Base-by-base conservation (phyloP, 805 yeast genomes). In the Candida germanica region DNA sequence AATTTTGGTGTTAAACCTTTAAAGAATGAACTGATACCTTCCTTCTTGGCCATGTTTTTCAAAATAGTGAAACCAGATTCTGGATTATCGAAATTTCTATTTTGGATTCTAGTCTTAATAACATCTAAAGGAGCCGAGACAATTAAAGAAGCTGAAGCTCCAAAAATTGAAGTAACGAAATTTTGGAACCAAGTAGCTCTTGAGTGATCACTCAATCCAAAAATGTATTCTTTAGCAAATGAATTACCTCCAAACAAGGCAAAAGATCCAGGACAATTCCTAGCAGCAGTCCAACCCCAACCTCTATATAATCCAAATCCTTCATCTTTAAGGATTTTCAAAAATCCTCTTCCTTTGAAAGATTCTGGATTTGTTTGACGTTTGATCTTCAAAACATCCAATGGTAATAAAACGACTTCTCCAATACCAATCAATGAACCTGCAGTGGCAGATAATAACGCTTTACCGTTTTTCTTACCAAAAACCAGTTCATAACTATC, bases 331-430 rank as follows among this genome's bases (percentile, higher is more conserved):
- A 93, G 59, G 54, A 93, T 87, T 64, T 77, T 83, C 49, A 89
- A 43, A 68, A 93, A 89, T 8, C 98, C 98, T 71, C 98, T 85
- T 51, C 99, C 99, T 65, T 81, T 83, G 78, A 93, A 93, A n/a
- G 98, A 71, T 66, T 91, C 98, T n/a, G 99, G 99, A 73, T 93
- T 93, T 37, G 99, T 93, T 74, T 93, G 99, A 71, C 98, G 89
- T 72, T 93, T 93, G 67, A 93, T 93, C 73, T 93, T 93, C 59
- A 93, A 73, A 26, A 93, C 98, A 60, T 93, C 99, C 52, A 93
- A 75, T 23, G 99, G 99, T 55, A 93, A 75, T 51, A 93, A 71
- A 24, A 93, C 89, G 59, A 93, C 87, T 69, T 93, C 99, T 67
- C 97, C 98, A 58, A 93, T 91, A 53, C 99, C 99, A 48, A 93